Evolutionary conservation across 305 asterid species (phyloP), one percentile per base, ranked within the genome.

Genomic region (Petunia hybrid): DNA sequence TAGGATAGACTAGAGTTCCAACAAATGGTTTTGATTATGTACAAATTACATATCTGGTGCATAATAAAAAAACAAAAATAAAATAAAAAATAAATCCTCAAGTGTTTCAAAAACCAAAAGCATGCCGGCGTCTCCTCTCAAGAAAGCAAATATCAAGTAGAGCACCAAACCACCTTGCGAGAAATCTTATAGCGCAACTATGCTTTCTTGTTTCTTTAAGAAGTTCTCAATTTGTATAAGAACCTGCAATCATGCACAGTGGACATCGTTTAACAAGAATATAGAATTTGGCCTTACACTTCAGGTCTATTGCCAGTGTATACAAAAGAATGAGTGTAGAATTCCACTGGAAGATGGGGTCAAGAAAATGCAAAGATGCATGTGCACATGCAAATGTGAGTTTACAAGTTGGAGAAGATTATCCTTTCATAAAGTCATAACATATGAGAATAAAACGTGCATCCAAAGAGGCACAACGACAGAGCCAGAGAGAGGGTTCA

Each of bases 151-250:
- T 42, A 70, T 46, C 77, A 70, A 46, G 78, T 14, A 51, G 63
- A 73, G 63, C 78, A 51, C 13, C 78, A 73, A 73, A 36, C 63
- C 63, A 51, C 40, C 12, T n/a, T 9, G 42, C 16, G 16, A 64
- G 45, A 41, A 42, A 45, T 2, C 48, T 79, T 57, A 65, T 14
- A 63, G 82, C 55, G 65, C 77, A 48, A 48, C 55, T 2, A 63
- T 8, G 6, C 76, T 65, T 66, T 79, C 71, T 70, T 73, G 62
- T 0, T 86, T 85, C 88, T 85, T 89, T 91, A 93, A 83, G 85
- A 86, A 85, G 78, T 68, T 81, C 82, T 84, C 90, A 61, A 93
- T 87, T 85, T 92, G 94, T 64, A 79, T 31, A 71, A 95, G 97
- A 55, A 86, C 95, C 98, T 93, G 90, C 59, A 57, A 31, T 14